phyloP scores from a whole-genome alignment of 2,329 filamentous ascomycete species.

The Colletotrichum aenigma region DNA sequence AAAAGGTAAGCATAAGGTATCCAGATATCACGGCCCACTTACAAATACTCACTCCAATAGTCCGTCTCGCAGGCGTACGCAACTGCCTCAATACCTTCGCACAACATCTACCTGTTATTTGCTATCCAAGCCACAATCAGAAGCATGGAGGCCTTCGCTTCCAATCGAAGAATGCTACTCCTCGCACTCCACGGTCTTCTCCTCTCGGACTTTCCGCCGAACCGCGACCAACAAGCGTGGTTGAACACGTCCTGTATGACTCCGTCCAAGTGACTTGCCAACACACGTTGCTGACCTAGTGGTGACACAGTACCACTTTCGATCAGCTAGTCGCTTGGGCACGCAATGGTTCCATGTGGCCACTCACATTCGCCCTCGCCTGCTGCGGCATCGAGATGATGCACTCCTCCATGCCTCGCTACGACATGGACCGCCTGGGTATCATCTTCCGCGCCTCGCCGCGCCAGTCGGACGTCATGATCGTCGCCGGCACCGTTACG shows the following conservation, averaged over 20 bases:
- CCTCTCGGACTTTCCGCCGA: background rate
- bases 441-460: conserved; percentile 92
- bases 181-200: background rate
- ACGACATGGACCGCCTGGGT: conserved; percentile 86
- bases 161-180: background rate
- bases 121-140: fast-evolving
- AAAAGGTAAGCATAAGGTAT: background rate
- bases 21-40: fast-evolving
- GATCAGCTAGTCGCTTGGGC: conserved; percentile 85
- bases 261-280: background rate
- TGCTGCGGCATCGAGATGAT: conserved; percentile 95
- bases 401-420: conserved; percentile 87
- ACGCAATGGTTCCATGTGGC: conserved; percentile 84
- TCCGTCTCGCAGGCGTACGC: background rate
- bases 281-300: background rate
- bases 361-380: conserved; percentile 86
- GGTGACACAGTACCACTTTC: conserved; percentile 67
- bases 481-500: conserved; percentile 90
- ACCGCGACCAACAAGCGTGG: background rate
- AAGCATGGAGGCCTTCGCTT: background rate
- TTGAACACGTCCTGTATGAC: background rate
- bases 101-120: background rate
- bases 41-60: background rate
- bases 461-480: conserved; percentile 90
- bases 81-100: background rate